Base-by-base conservation (phyloP, 345 rosid species). In the Eutrema yunnanense region DNA sequence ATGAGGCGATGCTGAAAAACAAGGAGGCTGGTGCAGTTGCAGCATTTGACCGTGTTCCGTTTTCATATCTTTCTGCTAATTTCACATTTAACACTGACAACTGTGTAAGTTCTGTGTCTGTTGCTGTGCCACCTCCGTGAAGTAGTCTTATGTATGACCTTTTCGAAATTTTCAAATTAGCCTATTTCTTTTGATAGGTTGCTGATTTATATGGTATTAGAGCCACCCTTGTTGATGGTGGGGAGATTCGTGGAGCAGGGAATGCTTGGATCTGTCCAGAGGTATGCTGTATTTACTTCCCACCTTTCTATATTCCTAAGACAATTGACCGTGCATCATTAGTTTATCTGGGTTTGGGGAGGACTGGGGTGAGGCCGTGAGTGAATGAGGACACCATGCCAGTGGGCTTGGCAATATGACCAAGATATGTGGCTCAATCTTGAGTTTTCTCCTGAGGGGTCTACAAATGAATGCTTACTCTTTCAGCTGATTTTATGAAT, bases 261-360 rank as follows among this genome's bases (percentile, higher is more conserved):
- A 94, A 94, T 84, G 96, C 95, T 56, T 94, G 98, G 98, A 81
- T 94, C 62, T 94, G 96, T 75, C 97, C 92, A n/a, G 98, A 94
- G 95, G 98, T 94, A 82, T 60, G 58, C 13, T 60, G 8, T 52
- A 50, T 53, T 30, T 47, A 53, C 41, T 43, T 61, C 33, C 10
- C 32, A n/a, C 12, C 32, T 34, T 56, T 54, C 9, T 53, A 53
- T 43, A 52, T 52, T 52, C 55, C 48, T 72, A 53, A 8, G 16
- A 9, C 8, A 53, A n/a, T 62, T 53, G 62, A 43, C 53, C 2
- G 52, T 9, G 27, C 63, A 36, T 26, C 56, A 52, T 53, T 53
- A 13, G 19, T 72, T 27, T 42, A 54, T 63, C 42, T 1, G 33
- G 64, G 47, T 72, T 53, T 42, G 22, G 32, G 16, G 40, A 53